Conservation (phyloP, 1,284 basidiomycete genomes). For the Athelia sp. region DNA sequence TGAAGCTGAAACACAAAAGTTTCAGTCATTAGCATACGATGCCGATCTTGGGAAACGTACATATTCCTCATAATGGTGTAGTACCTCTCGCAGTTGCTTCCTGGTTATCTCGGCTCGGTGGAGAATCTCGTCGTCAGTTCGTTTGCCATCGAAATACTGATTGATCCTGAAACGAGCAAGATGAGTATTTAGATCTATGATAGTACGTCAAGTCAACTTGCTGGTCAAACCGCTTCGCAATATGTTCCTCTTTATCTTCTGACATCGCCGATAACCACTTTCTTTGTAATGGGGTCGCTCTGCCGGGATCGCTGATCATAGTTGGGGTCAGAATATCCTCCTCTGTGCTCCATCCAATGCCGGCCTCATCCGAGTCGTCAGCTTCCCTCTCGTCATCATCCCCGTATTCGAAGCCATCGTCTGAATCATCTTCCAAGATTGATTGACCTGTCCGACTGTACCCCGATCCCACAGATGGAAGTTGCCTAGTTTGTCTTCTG, state of each 20-base stretch:
- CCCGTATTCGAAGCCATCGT: conserved; percentile 28
- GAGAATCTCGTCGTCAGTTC: conserved; percentile 75
- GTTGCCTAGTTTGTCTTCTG: conserved; percentile 35
- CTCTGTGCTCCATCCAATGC: conserved; percentile 45
- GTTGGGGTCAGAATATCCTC: conserved; percentile 54
- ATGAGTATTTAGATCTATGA: not conserved
- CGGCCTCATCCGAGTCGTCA: conserved; percentile 26
- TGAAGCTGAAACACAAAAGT: not conserved
- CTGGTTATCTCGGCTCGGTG: conserved; percentile 72
- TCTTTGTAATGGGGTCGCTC: conserved; percentile 71
- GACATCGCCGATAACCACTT: conserved; percentile 83
- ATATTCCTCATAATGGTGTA: conserved; percentile 78
- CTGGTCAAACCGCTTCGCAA: conserved; percentile 65
- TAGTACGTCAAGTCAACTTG: conserved; percentile 29
- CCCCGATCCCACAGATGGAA: conserved; percentile 38
- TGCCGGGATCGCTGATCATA: conserved; percentile 79
- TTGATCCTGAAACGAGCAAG: conserved; percentile 50
- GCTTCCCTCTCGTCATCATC: conserved; percentile 28
- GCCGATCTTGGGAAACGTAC: conserved; percentile 31
- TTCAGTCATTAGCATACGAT: not conserved
- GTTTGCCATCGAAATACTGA: conserved; percentile 80
- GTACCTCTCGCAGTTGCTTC: conserved; percentile 70
- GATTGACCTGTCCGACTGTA: conserved; percentile 33
- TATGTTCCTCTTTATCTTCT: conserved; percentile 61
- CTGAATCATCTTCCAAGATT: conserved; percentile 23